Evolutionary conservation across 768 basidiomycete genomes (phyloP), one percentile per base, ranked within the genome.

Genomic region (Sporobolomyces roseus): DNA sequence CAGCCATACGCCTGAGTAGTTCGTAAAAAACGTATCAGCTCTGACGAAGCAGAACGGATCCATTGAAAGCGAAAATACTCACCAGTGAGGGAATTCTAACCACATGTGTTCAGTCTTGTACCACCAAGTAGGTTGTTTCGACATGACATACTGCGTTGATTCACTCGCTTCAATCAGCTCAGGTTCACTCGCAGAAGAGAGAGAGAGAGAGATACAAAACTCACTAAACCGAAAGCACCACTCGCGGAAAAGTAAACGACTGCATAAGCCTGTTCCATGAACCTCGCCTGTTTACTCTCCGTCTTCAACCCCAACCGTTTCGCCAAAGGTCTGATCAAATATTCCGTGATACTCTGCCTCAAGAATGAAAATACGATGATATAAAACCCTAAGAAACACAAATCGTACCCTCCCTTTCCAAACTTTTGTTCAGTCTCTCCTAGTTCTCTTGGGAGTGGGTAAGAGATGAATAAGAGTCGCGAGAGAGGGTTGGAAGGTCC

Each of bases 231-330:
- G 83, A 88, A 87, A 4, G 80, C 74, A 12, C 89, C 87, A 70
- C 86, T 87, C 69, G 85, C 63, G 2, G 81, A 73, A 74, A 91
- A 93, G 78, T 98, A 99, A 19, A 90, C 71, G 51, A 90, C 58
- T 0, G 92, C 90, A 78, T 99, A 96, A 0, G 85, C 86, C 77
- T 94, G 94, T 80, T 99, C 94, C 25, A 86, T 89, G 75, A 97
- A 97, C 41, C 94, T 82, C 62, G 87, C 85, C 19, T 92, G 78
- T 78, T 93, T 96, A 29, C 77, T 77, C 65, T 80, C 78, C 69
- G 82, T 85, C 75, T 81, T 84, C 55, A 99, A 83, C 3, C 92
- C 88, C 63, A 88, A 86, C 66, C 83, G 81, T 38, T 81, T 83
- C 0, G 88, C 93, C 43, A 92, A 71, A 2, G 88, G 89, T 29